Evolutionary conservation across 768 basidiomycete genomes (phyloP).

Genomic region (Chalciporus pseudorubinellus): DNA sequence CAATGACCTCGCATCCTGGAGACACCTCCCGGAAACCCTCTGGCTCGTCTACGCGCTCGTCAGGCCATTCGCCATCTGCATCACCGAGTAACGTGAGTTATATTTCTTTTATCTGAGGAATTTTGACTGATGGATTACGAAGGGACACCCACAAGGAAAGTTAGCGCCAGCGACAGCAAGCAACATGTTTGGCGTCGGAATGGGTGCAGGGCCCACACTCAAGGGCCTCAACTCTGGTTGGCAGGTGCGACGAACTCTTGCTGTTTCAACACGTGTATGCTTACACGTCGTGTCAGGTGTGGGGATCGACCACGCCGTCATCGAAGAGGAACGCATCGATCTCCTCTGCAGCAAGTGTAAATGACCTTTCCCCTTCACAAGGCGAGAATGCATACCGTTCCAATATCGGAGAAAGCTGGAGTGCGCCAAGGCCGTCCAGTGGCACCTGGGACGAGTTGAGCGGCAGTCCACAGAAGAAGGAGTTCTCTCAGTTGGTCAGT

Average conservation of each 20-base stretch:
- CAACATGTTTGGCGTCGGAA: conserved; percentile 54
- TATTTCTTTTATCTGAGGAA: neutral
- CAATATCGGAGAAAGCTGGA: conserved; percentile 51
- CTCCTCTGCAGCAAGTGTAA: conserved; percentile 55
- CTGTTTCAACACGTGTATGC: conserved; percentile 4
- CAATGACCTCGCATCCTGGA: conserved; percentile 36
- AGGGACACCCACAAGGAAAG: conserved; percentile 47
- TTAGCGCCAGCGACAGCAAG: conserved; percentile 39
- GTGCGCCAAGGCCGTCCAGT: conserved; percentile 46
- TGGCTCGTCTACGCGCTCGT: conserved; percentile 64
- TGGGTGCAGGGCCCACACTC: conserved; percentile 45
- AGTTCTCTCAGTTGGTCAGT: conserved; percentile 49
- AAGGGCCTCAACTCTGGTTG: conserved; percentile 61
- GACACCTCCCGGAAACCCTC: conserved; percentile 65
- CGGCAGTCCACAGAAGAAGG: conserved; percentile 49
- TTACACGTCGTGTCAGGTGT: conserved; percentile 44
- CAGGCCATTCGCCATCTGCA: conserved; percentile 57
- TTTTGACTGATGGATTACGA: conserved; percentile 11
- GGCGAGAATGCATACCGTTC: conserved; percentile 47
- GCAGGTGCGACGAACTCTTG: conserved; percentile 49
- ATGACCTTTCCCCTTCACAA: conserved; percentile 46
- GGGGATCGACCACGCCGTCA: conserved; percentile 48
- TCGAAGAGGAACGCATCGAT: conserved; percentile 60
- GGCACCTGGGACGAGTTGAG: conserved; percentile 60
- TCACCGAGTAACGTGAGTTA: conserved; percentile 57